Percentiles rank a stretch among this genome's conserved stretches.
Conservation (phyloP, 2,329 filamentous ascomycete species). For the Alternaria infectoria region DNA sequence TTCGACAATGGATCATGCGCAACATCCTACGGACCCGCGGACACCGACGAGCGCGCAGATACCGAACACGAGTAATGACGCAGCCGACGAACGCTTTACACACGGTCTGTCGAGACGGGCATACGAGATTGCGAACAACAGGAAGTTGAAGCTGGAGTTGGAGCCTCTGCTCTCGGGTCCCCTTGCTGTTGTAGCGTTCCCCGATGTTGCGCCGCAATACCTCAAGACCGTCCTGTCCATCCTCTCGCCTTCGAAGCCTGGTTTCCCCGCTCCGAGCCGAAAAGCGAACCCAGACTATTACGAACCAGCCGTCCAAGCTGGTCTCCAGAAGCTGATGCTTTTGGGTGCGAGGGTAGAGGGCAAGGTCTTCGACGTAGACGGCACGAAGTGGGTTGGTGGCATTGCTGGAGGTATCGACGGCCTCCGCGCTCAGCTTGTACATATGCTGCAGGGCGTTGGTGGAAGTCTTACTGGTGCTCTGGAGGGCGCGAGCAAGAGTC, state of each 20-base stretch:
- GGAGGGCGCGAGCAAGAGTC: constrained; percentile 77
- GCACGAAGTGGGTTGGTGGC: constrained; percentile 72
- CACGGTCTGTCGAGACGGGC: constrained; percentile 67
- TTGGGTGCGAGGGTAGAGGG: constrained; percentile 88
- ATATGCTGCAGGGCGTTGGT: constrained; percentile 79
- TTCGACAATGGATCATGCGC: constrained; percentile 24
- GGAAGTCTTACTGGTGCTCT: constrained; percentile 78
- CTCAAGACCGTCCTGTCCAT: constrained; percentile 81
- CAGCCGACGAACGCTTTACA: constrained; percentile 61
- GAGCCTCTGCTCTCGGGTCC: constrained; percentile 82
- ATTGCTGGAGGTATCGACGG: constrained; percentile 84
- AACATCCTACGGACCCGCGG: constrained; percentile 38
- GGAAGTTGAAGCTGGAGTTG: constrained; percentile 65
- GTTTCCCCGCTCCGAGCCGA: constrained; percentile 79
- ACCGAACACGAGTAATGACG: constrained; percentile 34
- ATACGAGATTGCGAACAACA: constrained; percentile 57
- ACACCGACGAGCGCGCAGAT: constrained; percentile 44
- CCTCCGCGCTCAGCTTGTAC: constrained; percentile 80
- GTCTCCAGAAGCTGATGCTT: constrained; percentile 84
- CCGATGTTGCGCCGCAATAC: constrained; percentile 81
- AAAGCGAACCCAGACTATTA: constrained; percentile 81
- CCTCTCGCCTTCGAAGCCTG: constrained; percentile 69
- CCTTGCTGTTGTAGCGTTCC: constrained; percentile 79
- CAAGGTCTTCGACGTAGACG: constrained; percentile 78
- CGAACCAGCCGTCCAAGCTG: constrained; percentile 78